A percentile compares a stretch with the other conserved stretches of the same genome.
phyloP scores from a whole-genome alignment of 768 basidiomycete species.

The Lactifluus volemus region DNA sequence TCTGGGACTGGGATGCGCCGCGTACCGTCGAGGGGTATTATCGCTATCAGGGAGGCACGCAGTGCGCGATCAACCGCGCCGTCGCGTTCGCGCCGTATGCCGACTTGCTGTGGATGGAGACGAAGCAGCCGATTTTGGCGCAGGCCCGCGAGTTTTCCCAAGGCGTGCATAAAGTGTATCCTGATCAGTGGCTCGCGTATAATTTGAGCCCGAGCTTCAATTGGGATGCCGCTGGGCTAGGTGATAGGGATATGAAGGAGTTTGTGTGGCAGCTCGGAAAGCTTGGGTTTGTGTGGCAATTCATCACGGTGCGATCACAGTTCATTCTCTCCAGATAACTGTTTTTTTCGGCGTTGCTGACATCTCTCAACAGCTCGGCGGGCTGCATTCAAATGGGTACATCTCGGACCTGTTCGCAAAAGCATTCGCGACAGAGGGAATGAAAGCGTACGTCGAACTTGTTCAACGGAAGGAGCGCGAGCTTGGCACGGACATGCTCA shows the following conservation, averaged over 20 bases:
- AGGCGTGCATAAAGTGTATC: constrained; percentile 75
- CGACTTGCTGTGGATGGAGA: constrained; percentile 94
- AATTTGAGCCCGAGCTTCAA: constrained; percentile 93
- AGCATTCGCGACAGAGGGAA: constrained; percentile 86
- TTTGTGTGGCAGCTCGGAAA: constrained; percentile 93
- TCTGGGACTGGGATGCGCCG: constrained; percentile 94
- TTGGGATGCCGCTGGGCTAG: constrained; percentile 90
- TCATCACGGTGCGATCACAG: constrained; percentile 74
- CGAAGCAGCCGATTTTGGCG: constrained; percentile 83
- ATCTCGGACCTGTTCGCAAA: constrained; percentile 90
- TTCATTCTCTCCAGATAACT: background rate
- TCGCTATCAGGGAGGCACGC: constrained; percentile 94
- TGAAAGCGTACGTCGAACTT: constrained; percentile 98
- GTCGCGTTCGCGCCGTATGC: constrained; percentile 92
- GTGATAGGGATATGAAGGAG: constrained; percentile 72
- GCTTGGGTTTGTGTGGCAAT: constrained; percentile 97
- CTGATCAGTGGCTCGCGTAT: constrained; percentile 93
- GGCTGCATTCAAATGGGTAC: constrained; percentile 95
- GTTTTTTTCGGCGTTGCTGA: background rate
- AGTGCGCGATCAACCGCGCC: constrained; percentile 87
- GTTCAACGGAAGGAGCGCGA: constrained; percentile 90
- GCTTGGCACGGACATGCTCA: constrained; percentile 90
- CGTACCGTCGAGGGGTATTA: constrained; percentile 95
- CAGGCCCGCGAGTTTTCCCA: constrained; percentile 90
- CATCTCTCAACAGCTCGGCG: constrained; percentile 61